These are phyloP conservation scores for Emiliania huxleyi DNA, from an alignment of 78 protist genomes.

Conservation along the genomic window DNA sequence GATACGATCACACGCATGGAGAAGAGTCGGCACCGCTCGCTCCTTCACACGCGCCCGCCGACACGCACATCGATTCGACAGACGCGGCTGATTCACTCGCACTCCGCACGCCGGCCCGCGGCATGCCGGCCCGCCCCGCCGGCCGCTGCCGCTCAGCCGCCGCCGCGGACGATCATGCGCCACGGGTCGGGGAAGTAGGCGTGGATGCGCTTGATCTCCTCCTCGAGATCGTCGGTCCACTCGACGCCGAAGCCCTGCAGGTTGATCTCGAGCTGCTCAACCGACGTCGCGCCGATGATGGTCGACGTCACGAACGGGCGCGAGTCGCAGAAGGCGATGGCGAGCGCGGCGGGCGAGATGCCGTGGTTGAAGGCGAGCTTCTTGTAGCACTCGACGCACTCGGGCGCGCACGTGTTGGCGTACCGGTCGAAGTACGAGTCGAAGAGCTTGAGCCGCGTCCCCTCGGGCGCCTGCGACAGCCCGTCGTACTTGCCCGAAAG, in stretches of 20 bases:
- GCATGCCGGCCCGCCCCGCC: too few relatives aligned
- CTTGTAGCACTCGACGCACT: not conserved
- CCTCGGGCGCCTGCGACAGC: not conserved
- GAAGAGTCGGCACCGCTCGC: too few relatives aligned
- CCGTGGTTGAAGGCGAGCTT: slow-evolving; percentile 22
- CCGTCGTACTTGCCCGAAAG: slow-evolving; percentile 16
- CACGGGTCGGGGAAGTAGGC: not conserved
- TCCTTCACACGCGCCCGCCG: too few relatives aligned
- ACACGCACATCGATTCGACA: too few relatives aligned
- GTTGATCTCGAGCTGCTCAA: slow-evolving; percentile 30
- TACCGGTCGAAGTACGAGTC: not conserved
- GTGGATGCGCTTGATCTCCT: not conserved
- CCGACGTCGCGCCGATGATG: slow-evolving; percentile 53
- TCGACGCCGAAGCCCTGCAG: not conserved
- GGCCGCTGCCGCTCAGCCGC: too few relatives aligned
- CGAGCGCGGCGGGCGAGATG: slow-evolving; percentile 32
- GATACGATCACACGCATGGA: too few relatives aligned
- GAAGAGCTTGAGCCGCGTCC: not conserved
- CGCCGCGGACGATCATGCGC: not conserved
- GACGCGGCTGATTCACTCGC: too few relatives aligned
- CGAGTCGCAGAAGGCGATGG: slow-evolving; percentile 32
- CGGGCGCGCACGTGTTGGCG: not conserved
- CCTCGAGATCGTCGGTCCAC: not conserved
- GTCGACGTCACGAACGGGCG: slow-evolving; percentile 29
- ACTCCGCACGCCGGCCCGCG: too few relatives aligned